phyloP scores from a whole-genome alignment of 441 rosid species.

The Euphorbia corollata region DNA sequence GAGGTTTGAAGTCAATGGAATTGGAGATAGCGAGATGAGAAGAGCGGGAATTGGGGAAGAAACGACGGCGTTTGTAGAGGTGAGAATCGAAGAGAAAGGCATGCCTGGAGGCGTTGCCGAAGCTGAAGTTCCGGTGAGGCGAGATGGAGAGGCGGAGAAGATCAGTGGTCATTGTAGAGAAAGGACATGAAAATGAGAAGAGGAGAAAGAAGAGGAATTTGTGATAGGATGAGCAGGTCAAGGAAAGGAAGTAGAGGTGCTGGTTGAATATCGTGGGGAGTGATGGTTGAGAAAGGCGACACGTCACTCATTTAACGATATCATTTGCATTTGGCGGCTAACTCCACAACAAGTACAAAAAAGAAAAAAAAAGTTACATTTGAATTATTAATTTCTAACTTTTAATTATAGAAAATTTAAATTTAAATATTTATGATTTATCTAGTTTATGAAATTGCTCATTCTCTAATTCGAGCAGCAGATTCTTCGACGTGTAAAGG shows the following conservation, averaged over 20 bases:
- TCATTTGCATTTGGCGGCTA: conserved; percentile 2
- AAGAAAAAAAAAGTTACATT: too few relatives aligned
- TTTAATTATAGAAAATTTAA: too few relatives aligned
- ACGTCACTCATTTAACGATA: conserved; percentile 12
- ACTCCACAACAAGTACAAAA: too few relatives aligned
- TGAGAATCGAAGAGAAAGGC: conserved; percentile 20
- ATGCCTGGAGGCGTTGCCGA: conserved; percentile 17
- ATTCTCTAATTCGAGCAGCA: too few relatives aligned
- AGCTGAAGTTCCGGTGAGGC: conserved; percentile 25
- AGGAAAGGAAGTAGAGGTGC: background rate
- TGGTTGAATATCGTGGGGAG: background rate
- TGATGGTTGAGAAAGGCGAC: background rate
- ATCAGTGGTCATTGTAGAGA: conserved; percentile 36
- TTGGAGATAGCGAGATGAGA: conserved; percentile 28
- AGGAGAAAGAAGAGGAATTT: background rate
- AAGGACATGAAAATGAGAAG: background rate
- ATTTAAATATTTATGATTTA: too few relatives aligned
- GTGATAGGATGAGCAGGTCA: background rate
- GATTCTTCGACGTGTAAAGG: too few relatives aligned
- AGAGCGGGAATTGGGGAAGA: conserved; percentile 20
- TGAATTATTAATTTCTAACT: too few relatives aligned
- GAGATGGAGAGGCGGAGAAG: conserved; percentile 34
- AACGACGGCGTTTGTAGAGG: conserved; percentile 23
- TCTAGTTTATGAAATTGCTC: too few relatives aligned
- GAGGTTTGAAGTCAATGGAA: conserved; percentile 45